phyloP scores from a whole-genome alignment of 768 basidiomycete species.

The Myochromella boudieri region DNA sequence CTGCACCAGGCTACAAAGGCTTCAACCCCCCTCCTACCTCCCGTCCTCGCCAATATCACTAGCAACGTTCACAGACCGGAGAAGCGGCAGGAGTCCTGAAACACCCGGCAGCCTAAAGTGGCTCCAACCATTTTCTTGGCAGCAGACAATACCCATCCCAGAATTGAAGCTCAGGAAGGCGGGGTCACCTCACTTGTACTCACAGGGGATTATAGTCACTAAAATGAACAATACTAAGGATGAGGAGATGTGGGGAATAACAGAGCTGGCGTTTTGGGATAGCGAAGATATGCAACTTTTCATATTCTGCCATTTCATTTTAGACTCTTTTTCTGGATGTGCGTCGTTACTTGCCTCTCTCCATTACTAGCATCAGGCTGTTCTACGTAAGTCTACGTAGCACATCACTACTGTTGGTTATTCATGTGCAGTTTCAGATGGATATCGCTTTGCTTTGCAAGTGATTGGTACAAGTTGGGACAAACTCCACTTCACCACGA shows the following conservation, averaged over 20 bases:
- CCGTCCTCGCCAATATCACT: slow-evolving; percentile 37
- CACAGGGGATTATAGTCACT: slow-evolving; percentile 51
- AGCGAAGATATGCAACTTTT: slow-evolving; percentile 11
- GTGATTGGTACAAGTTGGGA: too few species aligned
- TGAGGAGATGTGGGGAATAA: slow-evolving; percentile 66
- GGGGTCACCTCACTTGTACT: slow-evolving; percentile 61
- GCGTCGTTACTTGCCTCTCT: too few species aligned
- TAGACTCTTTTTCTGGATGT: neutral
- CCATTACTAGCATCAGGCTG: too few species aligned
- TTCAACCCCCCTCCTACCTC: slow-evolving; percentile 32
- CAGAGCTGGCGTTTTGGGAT: slow-evolving; percentile 69
- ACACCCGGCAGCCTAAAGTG: slow-evolving; percentile 7
- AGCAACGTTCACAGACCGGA: slow-evolving; percentile 12
- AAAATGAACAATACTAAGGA: slow-evolving; percentile 59
- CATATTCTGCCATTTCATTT: neutral
- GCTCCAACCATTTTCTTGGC: neutral
- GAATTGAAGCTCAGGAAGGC: slow-evolving; percentile 36
- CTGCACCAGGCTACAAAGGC: slow-evolving; percentile 20
- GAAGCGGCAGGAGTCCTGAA: slow-evolving; percentile 2
- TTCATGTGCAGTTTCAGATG: too few species aligned
- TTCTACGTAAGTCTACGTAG: too few species aligned
- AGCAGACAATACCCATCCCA: slow-evolving; percentile 12
- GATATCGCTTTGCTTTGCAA: too few species aligned
- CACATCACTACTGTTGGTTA: too few species aligned
- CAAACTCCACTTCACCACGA: too few species aligned